Base-by-base conservation (phyloP, 2,329 filamentous ascomycete genomes). In the Aspergillus pseudotamarii region DNA sequence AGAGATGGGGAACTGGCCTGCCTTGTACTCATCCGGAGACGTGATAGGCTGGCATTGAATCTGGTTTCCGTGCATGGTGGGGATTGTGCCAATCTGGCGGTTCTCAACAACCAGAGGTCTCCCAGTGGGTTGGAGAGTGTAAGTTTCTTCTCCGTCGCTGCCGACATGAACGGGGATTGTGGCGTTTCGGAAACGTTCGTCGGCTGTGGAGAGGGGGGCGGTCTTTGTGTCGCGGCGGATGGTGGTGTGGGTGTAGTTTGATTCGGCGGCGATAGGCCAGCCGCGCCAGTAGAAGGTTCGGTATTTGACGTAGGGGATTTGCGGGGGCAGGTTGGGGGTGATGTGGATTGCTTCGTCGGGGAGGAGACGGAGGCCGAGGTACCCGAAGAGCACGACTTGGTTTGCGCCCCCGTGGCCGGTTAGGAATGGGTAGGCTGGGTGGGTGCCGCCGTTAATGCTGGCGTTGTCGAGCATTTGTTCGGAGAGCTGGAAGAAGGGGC, bases 341-440 rank as follows among this genome's bases (percentile, higher is more conserved):
- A 92, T 78, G 65, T 89, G 78, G 16, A 83, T 84, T n/a, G 88
- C 77, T 19, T 82, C 81, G 63, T 88, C 85, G 2, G 88, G 81
- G 54, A 86, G 81, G 2, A 89, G 79, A 14, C 88, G 83, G 4
- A 90, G 80, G 1, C 89, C 89, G 0, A 91, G 82, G 71, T 89
- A 91, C 0, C 89, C 89, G 68, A 88, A 91, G 2, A 90, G 81
- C 0, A 84, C 85, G 28, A 91, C 85, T 72, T 90, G 89, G 66
- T 90, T 86, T 16, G 88, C 86, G 59, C 89, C 89, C 23, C 89
- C 89, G 70, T 89, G 86, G 4, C 89, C 89, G 0, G 89, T 92
- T 28, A 91, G 76, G 78, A 92, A 92, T 0, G 89, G 89, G 69
- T 85, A 92, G 0, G 89, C 89, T 0, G 89, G 88, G 64, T 91